phyloP scores from a whole-genome alignment of 192 early-diverging fungal species.

The Podila minutissima region DNA sequence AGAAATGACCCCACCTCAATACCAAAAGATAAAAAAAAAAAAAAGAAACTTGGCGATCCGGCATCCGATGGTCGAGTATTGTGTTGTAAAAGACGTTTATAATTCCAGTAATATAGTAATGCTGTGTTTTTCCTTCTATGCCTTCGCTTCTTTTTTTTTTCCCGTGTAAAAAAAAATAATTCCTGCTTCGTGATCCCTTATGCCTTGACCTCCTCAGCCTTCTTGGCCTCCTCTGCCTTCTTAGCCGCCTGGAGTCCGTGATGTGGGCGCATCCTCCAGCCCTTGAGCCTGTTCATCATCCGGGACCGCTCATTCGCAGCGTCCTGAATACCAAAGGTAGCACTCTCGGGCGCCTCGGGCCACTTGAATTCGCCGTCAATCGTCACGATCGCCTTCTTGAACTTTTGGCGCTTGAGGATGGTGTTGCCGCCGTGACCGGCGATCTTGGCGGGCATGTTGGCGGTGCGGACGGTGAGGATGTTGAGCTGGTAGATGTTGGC shows the following conservation, averaged over 20 bases:
- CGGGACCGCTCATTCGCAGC: slow-evolving; percentile 50
- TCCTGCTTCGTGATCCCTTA: slow-evolving; percentile 18
- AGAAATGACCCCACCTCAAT: too few species aligned
- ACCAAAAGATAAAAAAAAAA: too few species aligned
- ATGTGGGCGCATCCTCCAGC: slow-evolving; percentile 60
- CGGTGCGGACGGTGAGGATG: slow-evolving; percentile 88
- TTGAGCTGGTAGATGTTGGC: slow-evolving; percentile 84
- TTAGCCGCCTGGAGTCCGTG: slow-evolving; percentile 52
- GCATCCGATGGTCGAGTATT: background rate
- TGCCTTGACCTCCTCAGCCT: slow-evolving; percentile 49
- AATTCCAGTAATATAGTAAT: slow-evolving; percentile 1
- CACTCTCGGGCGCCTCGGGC: slow-evolving; percentile 55
- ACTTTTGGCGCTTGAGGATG: slow-evolving; percentile 47
- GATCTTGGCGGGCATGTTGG: slow-evolving; percentile 81
- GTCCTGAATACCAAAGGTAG: slow-evolving; percentile 54
- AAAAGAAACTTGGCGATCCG: too few species aligned
- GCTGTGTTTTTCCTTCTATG: background rate
- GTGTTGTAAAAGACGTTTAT: background rate
- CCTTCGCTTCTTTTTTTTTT: background rate
- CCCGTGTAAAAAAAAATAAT: slow-evolving; percentile 7
- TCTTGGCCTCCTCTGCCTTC: slow-evolving; percentile 41
- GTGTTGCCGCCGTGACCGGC: slow-evolving; percentile 50
- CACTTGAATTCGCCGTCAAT: slow-evolving; percentile 60
- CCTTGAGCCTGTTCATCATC: slow-evolving; percentile 60
- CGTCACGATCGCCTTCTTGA: slow-evolving; percentile 71